Base-by-base conservation (phyloP, 2,329 filamentous ascomycete species). In the Fusarium nurragi region DNA sequence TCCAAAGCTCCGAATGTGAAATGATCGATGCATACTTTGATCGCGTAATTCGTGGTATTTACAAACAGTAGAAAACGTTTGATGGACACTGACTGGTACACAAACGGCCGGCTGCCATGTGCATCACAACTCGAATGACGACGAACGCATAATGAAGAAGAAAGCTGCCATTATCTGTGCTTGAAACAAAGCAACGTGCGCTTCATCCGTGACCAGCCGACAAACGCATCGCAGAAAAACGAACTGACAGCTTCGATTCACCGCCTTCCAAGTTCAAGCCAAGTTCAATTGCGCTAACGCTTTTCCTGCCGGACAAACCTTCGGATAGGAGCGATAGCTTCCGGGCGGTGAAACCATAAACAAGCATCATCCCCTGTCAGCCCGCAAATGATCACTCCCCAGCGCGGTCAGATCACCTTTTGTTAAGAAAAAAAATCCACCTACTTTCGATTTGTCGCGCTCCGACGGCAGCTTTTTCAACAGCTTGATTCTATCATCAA, bases 391-490 rank as follows among this genome's bases (percentile, higher is more conserved):
- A 68, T 58, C 64, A 58, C 50, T 64, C 36, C 60, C 63, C 46
- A 53, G 60, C 55, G 49, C 60, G 53, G 65, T 68, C 65, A 68
- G 65, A 52, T 63, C 65, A 68, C 52, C 39, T 54, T 32, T 43
- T 39, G 43, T 40, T 36, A 14, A 21, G 39, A 12, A 54, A 54
- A 62, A 66, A 68, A 67, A 56, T 32, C 57, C 39, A 53, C 53
- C 60, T 36, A 50, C 45, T 40, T 37, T 45, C 48, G 26, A 12
- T 18, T 21, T 53, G 53, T 61, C 53, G 57, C 52, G 45, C 49
- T 39, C 13, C 32, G 19, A 40, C 38, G 50, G 41, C 43, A 60
- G 49, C 59, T 65, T 56, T 53, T 45, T 50, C 58, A 57, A 46
- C 26, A 60, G 46, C 47, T 44, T 48, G 34, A 34, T 59, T 51